These are phyloP conservation scores for Auriscalpium vulgare DNA, from an alignment of 768 basidiomycete species.

Conservation along the genomic window DNA sequence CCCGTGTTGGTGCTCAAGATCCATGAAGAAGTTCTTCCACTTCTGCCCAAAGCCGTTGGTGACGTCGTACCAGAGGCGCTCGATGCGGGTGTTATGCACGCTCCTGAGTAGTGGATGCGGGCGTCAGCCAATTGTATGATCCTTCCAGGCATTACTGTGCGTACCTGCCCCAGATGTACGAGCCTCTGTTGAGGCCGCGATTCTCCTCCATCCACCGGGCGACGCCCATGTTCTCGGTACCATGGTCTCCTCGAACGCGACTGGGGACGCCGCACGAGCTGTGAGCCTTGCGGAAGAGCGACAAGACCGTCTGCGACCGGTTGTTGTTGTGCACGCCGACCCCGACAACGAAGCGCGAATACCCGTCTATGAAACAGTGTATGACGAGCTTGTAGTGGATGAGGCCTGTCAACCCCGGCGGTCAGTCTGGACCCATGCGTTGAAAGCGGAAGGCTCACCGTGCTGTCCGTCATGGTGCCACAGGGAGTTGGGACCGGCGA, in stretches of 20 bases:
- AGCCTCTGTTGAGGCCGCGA: conserved; percentile 14
- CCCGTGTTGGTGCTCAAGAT: conserved; percentile 28
- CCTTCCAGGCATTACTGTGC: neutral
- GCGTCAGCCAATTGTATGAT: too few species aligned
- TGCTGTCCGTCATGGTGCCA: conserved; percentile 25
- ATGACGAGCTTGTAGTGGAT: conserved; percentile 7
- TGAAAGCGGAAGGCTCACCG: conserved; percentile 9
- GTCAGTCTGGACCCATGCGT: neutral
- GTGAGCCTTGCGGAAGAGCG: conserved; percentile 7
- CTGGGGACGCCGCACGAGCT: conserved; percentile 17
- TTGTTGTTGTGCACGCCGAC: conserved; percentile 20
- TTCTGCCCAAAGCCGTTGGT: conserved; percentile 27
- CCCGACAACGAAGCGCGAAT: neutral
- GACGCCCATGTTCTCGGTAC: conserved; percentile 16
- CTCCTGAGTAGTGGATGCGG: neutral
- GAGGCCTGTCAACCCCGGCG: conserved; percentile 11
- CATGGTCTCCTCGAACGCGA: conserved; percentile 24
- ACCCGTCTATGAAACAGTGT: neutral
- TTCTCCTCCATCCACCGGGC: conserved; percentile 19
- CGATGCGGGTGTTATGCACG: conserved; percentile 33
- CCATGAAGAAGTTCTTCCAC: conserved; percentile 41
- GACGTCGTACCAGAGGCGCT: conserved; percentile 32
- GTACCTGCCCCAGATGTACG: conserved; percentile 25
- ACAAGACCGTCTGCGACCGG: conserved; percentile 17
- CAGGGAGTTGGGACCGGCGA: conserved; percentile 17